A percentile compares a stretch with the other conserved stretches of the same genome.
Evolutionary conservation across 2,329 filamentous ascomycete genomes (phyloP).

Genomic region (Ophiostoma himal-ulmi): DNA sequence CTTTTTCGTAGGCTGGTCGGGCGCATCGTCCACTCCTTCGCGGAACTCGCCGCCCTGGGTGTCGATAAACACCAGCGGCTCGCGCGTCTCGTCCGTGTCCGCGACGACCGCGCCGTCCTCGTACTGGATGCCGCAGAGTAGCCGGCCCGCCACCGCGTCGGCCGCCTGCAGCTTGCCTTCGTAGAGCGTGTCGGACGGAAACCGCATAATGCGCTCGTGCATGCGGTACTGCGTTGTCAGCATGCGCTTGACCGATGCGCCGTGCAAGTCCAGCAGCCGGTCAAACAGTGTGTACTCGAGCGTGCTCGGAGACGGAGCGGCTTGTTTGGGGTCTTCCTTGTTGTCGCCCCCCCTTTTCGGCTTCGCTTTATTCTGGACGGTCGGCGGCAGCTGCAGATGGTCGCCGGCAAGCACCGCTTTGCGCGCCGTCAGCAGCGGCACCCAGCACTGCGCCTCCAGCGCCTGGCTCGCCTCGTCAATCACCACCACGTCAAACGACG

Average conservation of each 20-base stretch:
- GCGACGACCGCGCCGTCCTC: conserved; percentile 42
- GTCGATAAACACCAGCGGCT: conserved; percentile 89
- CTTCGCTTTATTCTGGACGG: conserved; percentile 57
- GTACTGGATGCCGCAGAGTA: conserved; percentile 74
- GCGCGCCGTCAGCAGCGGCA: conserved; percentile 69
- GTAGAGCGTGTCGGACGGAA: conserved; percentile 85
- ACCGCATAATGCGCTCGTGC: conserved; percentile 93
- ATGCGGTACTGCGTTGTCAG: conserved; percentile 96
- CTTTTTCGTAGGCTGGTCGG: conserved; percentile 27
- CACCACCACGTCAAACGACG: conserved; percentile 86
- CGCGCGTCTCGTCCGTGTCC: conserved; percentile 77
- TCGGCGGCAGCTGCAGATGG: conserved; percentile 88
- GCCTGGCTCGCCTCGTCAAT: conserved; percentile 96
- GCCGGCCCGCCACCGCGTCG: conserved; percentile 65
- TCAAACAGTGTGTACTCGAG: conserved; percentile 93
- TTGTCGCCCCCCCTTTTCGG: background rate
- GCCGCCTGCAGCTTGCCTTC: conserved; percentile 74
- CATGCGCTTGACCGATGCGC: conserved; percentile 81
- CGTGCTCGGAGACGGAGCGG: background rate
- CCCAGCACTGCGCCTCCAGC: conserved; percentile 95
- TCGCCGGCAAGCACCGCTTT: conserved; percentile 92
- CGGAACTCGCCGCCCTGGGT: conserved; percentile 92
- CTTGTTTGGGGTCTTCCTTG: background rate
- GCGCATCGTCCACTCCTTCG: conserved; percentile 68
- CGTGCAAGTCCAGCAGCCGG: conserved; percentile 74